Evolutionary conservation across 2,329 filamentous ascomycete species (phyloP).

Genomic region (Akanthomyces uredinophilus): DNA sequence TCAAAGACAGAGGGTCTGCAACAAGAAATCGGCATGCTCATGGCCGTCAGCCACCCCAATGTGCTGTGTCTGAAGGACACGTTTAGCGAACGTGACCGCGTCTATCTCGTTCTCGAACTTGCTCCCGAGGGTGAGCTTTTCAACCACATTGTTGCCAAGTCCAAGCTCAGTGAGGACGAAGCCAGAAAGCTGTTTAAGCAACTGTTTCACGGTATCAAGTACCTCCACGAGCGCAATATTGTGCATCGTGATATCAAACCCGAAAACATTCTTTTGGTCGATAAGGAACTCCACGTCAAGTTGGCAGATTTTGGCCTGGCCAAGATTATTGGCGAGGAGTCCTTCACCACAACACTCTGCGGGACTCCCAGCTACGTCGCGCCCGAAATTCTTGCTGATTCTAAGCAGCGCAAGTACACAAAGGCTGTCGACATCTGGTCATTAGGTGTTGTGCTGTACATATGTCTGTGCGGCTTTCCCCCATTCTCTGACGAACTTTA

Average conservation of each 20-base stretch:
- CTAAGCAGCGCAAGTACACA: slow-evolving; percentile 79
- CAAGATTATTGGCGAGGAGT: slow-evolving; percentile 98
- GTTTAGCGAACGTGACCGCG: slow-evolving; percentile 84
- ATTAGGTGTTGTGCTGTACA: slow-evolving; percentile 94
- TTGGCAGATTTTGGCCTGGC: slow-evolving; percentile 94
- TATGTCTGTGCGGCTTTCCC: slow-evolving; percentile 93
- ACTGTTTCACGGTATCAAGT: slow-evolving; percentile 90
- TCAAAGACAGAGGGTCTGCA: slow-evolving; percentile 82
- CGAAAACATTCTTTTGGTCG: slow-evolving; percentile 86
- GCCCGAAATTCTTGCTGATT: slow-evolving; percentile 85
- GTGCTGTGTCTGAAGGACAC: slow-evolving; percentile 91
- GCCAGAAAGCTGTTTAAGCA: slow-evolving; percentile 84
- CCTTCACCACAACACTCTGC: slow-evolving; percentile 92
- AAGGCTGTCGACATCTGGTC: slow-evolving; percentile 96
- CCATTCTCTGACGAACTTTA: slow-evolving; percentile 94
- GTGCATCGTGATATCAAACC: slow-evolving; percentile 98
- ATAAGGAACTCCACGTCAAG: slow-evolving; percentile 82
- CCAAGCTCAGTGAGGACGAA: slow-evolving; percentile 80
- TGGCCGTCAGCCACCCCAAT: slow-evolving; percentile 94
- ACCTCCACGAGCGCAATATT: slow-evolving; percentile 93
- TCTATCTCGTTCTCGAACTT: slow-evolving; percentile 87
- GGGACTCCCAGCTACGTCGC: slow-evolving; percentile 98
- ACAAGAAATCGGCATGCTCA: slow-evolving; percentile 93
- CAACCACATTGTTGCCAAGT: slow-evolving; percentile 87
- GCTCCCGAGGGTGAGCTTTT: slow-evolving; percentile 92